These are phyloP conservation scores for Orbilia ellipsospora DNA, from an alignment of 2,329 filamentous ascomycete species.

Conservation along the genomic window DNA sequence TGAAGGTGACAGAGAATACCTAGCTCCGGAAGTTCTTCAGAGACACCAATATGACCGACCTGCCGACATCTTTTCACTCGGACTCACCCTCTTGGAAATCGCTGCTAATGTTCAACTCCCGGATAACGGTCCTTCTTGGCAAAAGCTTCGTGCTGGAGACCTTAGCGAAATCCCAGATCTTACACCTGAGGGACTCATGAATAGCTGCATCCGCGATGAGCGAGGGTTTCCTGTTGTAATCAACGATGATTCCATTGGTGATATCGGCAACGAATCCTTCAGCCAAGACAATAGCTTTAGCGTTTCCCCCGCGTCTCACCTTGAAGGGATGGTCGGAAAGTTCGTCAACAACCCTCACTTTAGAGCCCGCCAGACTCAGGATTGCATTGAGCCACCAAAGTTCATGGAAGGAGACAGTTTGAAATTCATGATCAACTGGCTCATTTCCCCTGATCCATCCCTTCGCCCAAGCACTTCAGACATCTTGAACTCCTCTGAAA, in stretches of 20 bases:
- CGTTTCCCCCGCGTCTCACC: constrained; percentile 30
- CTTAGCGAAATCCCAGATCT: constrained; percentile 88
- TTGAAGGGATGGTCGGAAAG: constrained; percentile 41
- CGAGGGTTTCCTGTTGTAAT: constrained; percentile 73
- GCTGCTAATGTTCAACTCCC: constrained; percentile 93
- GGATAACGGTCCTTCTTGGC: constrained; percentile 91
- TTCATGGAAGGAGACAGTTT: constrained; percentile 94
- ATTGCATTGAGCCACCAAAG: constrained; percentile 76
- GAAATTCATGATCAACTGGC: constrained; percentile 84
- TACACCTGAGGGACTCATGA: constrained; percentile 78
- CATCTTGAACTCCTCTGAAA: constrained; percentile 76
- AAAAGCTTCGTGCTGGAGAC: constrained; percentile 87
- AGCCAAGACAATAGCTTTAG: constrained; percentile 37
- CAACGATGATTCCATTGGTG: constrained; percentile 60
- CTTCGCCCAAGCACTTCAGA: constrained; percentile 79
- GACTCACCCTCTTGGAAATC: constrained; percentile 93
- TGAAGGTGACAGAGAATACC: constrained; percentile 95
- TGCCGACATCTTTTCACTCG: constrained; percentile 91
- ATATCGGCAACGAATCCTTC: constrained; percentile 56
- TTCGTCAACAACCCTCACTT: constrained; percentile 55
- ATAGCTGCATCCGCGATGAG: constrained; percentile 76
- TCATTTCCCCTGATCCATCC: constrained; percentile 81
- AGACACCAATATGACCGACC: constrained; percentile 81
- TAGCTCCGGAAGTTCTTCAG: constrained; percentile 89
- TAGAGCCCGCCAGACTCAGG: constrained; percentile 62